These are phyloP conservation scores for Suhomyces kilbournensis DNA, from an alignment of 805 yeast genomes.

Conservation along the genomic window DNA sequence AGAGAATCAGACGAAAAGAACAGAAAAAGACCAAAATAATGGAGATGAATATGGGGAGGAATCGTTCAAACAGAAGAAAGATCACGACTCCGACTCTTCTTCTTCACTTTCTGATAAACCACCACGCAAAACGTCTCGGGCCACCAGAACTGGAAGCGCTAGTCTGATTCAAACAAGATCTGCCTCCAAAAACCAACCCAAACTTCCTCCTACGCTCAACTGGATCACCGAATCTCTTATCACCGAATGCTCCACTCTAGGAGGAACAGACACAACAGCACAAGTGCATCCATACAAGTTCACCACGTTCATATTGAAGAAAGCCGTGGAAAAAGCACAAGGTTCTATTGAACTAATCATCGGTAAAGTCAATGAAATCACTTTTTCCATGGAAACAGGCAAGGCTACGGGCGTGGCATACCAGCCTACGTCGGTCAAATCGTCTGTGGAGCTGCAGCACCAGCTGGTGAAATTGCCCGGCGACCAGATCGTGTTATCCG, in stretches of 20 bases:
- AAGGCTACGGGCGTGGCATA: constrained; percentile 73
- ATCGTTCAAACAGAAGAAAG: constrained; percentile 11
- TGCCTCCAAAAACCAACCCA: constrained; percentile 9
- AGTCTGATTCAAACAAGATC: neutral
- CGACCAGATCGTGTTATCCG: constrained; percentile 77
- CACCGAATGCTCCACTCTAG: constrained; percentile 72
- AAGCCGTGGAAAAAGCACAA: constrained; percentile 63
- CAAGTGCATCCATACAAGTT: constrained; percentile 96
- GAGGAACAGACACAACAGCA: constrained; percentile 86
- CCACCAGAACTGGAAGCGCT: constrained; percentile 21
- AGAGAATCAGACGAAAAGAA: too few relatives aligned
- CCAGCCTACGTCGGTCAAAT: constrained; percentile 39
- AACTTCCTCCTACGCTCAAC: constrained; percentile 59
- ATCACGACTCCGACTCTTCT: constrained; percentile 13
- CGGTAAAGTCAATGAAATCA: constrained; percentile 76
- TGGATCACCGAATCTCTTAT: constrained; percentile 74
- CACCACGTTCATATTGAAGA: constrained; percentile 76
- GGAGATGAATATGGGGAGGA: constrained; percentile 14
- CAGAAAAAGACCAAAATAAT: constrained; percentile 19
- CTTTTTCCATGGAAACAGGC: constrained; percentile 60
- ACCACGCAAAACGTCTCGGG: constrained; percentile 39
- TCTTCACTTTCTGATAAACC: constrained; percentile 19
- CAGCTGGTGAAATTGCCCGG: constrained; percentile 50
- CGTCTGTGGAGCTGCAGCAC: constrained; percentile 20
- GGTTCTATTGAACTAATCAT: constrained; percentile 81